phyloP scores from a whole-genome alignment of 371 early-diverging fungal species.

The Mortierella sp. region DNA sequence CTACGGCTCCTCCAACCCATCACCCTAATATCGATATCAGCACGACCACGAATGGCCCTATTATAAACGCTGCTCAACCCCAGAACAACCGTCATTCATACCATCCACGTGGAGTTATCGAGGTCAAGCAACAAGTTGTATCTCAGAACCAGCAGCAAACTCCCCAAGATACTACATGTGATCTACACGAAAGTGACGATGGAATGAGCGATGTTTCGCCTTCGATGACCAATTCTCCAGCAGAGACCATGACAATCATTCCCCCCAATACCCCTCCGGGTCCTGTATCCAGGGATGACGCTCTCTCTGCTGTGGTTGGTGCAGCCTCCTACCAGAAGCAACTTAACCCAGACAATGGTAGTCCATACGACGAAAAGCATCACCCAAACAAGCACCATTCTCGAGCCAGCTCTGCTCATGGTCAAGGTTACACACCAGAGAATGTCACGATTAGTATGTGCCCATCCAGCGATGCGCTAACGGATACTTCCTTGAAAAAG shows the following conservation, averaged over 20 bases:
- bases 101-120: constrained; percentile 31
- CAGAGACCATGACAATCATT: constrained; percentile 54
- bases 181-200: constrained; percentile 31
- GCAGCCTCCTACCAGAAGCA: constrained; percentile 18
- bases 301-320: constrained; percentile 11
- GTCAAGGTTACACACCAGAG: constrained; percentile 10
- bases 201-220: constrained; percentile 51
- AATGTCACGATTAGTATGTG: constrained; percentile 33
- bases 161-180: constrained; percentile 5
- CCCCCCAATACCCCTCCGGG: constrained; percentile 37
- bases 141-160: constrained; percentile 13
- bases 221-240: constrained; percentile 37
- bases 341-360: constrained; percentile 10
- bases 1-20: constrained; percentile 22
- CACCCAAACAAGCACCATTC: constrained; percentile 45
- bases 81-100: constrained; percentile 41
- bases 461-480: constrained; percentile 30
- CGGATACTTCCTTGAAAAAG: constrained; percentile 36
- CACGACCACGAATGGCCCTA: constrained; percentile 27
- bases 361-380: constrained; percentile 31
- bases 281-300: constrained; percentile 24
- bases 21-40: constrained; percentile 46
- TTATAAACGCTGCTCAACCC: constrained; percentile 7
- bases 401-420: constrained; percentile 20
- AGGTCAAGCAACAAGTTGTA: constrained; percentile 3